Conservation (phyloP, 805 yeast species). For the Cyberlindnera saturnus region DNA sequence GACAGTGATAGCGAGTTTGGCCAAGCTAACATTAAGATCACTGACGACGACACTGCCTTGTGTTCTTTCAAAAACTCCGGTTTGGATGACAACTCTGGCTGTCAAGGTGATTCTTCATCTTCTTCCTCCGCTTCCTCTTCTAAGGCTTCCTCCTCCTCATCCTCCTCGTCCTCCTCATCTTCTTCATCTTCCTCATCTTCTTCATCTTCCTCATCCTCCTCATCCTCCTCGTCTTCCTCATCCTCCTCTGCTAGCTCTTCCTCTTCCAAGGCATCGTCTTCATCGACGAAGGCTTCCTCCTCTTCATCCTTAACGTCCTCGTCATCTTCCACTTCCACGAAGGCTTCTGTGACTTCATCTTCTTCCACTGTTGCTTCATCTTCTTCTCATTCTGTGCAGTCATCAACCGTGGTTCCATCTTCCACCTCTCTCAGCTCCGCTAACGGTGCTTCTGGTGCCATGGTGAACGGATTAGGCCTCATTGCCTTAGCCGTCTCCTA, state of each 20-base stretch:
- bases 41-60: slow-evolving; percentile 56
- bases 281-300: slow-evolving; percentile 2
- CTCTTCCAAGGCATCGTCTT: slow-evolving; percentile 3
- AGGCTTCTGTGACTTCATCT: not conserved
- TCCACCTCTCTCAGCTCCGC: no score
- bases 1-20: slow-evolving; percentile 41
- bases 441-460: no score
- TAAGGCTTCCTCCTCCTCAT: slow-evolving; percentile 6
- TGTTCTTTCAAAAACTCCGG: slow-evolving; percentile 61
- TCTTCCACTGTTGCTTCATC: not conserved
- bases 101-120: slow-evolving; percentile 13
- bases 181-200: slow-evolving; percentile 1
- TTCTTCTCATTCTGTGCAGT: not conserved
- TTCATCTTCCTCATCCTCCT: slow-evolving; percentile 3
- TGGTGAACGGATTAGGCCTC: no score
- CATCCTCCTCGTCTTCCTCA: slow-evolving; percentile 1
- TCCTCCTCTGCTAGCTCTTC: slow-evolving; percentile 3
- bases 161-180: slow-evolving; percentile 1
- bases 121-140: slow-evolving; percentile 15
- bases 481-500: no score
- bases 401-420: not conserved
- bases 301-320: slow-evolving; percentile 1
- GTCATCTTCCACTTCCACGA: not conserved
- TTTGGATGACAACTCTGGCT: slow-evolving; percentile 39
- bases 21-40: slow-evolving; percentile 47